Percentiles rank a stretch among this genome's conserved stretches.
These are phyloP conservation scores for Mucor circinelloides DNA, from an alignment of 371 early-diverging fungal species.

Conservation along the genomic window DNA sequence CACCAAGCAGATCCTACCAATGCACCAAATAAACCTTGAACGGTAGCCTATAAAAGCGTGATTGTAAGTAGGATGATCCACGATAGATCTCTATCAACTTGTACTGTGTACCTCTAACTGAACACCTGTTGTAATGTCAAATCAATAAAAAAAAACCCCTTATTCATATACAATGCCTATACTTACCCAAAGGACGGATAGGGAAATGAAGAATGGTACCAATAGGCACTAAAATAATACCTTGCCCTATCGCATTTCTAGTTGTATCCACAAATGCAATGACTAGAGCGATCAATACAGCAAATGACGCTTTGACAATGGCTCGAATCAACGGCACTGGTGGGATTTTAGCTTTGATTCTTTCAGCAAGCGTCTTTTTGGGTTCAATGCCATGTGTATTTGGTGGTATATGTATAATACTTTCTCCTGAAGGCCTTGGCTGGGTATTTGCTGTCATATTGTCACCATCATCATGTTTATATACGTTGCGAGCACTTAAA, in stretches of 20 bases:
- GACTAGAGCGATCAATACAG: conserved; percentile 15
- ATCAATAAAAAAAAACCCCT: background rate
- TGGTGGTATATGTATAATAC: background rate
- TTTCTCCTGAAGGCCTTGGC: background rate
- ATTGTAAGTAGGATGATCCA: background rate
- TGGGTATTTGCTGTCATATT: background rate
- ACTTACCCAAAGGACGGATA: conserved; percentile 23
- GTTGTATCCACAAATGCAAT: conserved; percentile 20
- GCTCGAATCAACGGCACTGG: conserved; percentile 15
- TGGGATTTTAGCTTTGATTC: conserved; percentile 12
- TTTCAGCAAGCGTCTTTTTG: conserved; percentile 1
- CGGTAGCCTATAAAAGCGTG: conserved; percentile 7
- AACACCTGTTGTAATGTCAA: conserved; percentile 12
- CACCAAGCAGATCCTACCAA: conserved; percentile 28
- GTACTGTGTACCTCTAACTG: conserved; percentile 22
- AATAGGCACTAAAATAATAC: conserved; percentile 23
- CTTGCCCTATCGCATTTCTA: conserved; percentile 19
- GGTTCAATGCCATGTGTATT: background rate
- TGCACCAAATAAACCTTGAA: conserved; percentile 18
- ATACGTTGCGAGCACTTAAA: background rate
- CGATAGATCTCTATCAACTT: background rate
- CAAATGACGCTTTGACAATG: conserved; percentile 19
- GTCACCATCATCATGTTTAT: background rate
- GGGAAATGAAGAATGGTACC: conserved; percentile 24
- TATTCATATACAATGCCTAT: background rate